These are phyloP conservation scores for Pythium rhizo-oryzae DNA, from an alignment of 352 stramenopile species.

Conservation along the genomic window DNA sequence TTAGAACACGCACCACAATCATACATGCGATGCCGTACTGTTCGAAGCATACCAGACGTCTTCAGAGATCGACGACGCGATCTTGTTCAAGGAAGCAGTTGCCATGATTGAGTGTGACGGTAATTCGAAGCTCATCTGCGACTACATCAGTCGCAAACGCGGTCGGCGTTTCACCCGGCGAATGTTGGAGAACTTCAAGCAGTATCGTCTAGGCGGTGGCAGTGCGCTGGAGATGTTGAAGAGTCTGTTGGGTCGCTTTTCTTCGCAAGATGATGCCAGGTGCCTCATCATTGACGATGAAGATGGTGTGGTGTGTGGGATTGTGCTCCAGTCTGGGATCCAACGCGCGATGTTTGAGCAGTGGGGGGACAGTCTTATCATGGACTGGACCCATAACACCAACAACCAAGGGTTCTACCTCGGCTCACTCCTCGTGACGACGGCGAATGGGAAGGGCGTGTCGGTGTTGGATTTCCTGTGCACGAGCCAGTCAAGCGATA, in stretches of 20 bases:
- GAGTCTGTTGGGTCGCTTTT: slow-evolving; percentile 2
- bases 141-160: not conserved
- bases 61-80: too few species aligned
- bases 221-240: slow-evolving; percentile 2
- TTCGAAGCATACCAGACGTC: too few species aligned
- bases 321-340: slow-evolving; percentile 13
- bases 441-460: slow-evolving; percentile 19
- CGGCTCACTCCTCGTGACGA: slow-evolving; percentile 27
- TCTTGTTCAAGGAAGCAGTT: too few species aligned
- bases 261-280: not conserved
- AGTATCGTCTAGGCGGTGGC: not conserved
- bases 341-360: slow-evolving; percentile 21
- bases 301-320: slow-evolving; percentile 7
- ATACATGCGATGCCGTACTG: too few species aligned
- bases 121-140: not conserved
- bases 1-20: too few species aligned
- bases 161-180: not conserved
- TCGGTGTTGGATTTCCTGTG: slow-evolving; percentile 34
- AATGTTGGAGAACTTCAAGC: slow-evolving; percentile 15
- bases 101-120: too few species aligned
- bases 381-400: slow-evolving; percentile 34
- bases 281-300: slow-evolving; percentile 15
- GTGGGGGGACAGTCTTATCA: slow-evolving; percentile 28
- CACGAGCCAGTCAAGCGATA: slow-evolving; percentile 18
- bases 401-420: slow-evolving; percentile 31